A percentile compares a stretch with the other conserved stretches of the same genome.
Conservation (phyloP, 179 eudicot species). For the Silene coronaria region DNA sequence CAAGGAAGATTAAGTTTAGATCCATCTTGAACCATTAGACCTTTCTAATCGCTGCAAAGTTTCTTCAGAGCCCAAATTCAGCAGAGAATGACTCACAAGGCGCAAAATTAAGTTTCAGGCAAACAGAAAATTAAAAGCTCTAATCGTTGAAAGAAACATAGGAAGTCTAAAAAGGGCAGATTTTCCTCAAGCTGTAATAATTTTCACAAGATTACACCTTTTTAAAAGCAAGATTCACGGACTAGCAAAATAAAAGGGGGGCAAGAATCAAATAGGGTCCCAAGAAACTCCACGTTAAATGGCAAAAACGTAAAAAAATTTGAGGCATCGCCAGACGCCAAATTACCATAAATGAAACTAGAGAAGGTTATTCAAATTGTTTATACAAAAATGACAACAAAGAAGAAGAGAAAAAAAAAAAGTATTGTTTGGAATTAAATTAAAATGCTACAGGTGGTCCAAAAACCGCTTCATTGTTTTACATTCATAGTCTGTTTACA, state of each 20-base stretch:
- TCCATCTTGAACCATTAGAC: not conserved
- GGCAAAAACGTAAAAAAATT: not conserved
- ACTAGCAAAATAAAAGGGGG: not conserved
- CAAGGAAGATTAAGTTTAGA: not conserved
- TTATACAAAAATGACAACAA: not conserved
- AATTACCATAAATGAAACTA: not conserved
- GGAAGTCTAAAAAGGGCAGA: not conserved
- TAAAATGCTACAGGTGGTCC: conserved; percentile 22
- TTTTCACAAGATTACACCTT: not conserved
- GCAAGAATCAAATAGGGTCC: not conserved
- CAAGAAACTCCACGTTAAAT: not conserved
- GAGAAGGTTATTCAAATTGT: not conserved
- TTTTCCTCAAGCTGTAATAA: not conserved
- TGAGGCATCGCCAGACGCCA: not conserved
- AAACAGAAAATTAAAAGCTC: not conserved
- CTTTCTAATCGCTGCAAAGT: not conserved
- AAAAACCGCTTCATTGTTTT: not conserved
- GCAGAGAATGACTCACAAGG: not conserved
- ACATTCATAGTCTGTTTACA: conserved; percentile 13
- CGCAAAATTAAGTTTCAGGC: not conserved
- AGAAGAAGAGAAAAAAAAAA: not conserved
- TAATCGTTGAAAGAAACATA: not conserved
- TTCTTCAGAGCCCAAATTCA: not conserved
- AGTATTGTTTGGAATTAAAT: conserved; percentile 8
- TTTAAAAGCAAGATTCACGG: not conserved